A percentile compares a stretch with the other conserved stretches of the same genome.
Conservation (phyloP, 2,329 filamentous ascomycete species). For the Zelopaecilomyces penicillatus region DNA sequence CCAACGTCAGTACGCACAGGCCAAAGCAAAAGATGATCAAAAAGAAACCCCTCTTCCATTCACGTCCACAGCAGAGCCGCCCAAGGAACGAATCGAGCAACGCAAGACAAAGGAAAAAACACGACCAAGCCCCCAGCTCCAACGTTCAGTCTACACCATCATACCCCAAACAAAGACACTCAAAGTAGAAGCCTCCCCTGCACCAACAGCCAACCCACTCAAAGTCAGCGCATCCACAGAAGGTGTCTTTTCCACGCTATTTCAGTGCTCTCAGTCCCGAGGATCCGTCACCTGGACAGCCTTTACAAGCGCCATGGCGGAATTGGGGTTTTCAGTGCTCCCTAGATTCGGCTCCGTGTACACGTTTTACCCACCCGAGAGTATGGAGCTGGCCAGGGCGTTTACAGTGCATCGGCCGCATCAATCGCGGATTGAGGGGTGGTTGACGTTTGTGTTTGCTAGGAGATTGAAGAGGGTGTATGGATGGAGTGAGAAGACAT, state of each 20-base stretch:
- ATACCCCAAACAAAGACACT: not conserved
- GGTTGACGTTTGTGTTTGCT: constrained; percentile 18
- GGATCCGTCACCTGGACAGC: constrained; percentile 25
- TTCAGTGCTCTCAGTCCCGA: constrained; percentile 20
- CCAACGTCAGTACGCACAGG: constrained; percentile 17
- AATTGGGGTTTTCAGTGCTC: constrained; percentile 31
- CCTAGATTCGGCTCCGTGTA: constrained; percentile 34
- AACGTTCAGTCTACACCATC: constrained; percentile 27
- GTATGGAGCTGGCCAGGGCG: constrained; percentile 16
- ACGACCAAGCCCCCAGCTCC: constrained; percentile 18
- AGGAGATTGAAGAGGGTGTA: constrained; percentile 21
- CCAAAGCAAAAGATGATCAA: constrained; percentile 15
- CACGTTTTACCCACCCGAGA: constrained; percentile 27
- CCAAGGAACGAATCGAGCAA: constrained; percentile 21
- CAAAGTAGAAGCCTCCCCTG: not conserved
- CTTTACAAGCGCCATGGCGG: constrained; percentile 33
- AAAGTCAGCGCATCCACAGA: constrained; percentile 30
- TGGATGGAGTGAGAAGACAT: not conserved
- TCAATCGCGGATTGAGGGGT: constrained; percentile 26
- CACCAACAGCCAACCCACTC: constrained; percentile 13
- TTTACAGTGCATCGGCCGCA: constrained; percentile 31
- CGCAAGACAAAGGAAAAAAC: constrained; percentile 37
- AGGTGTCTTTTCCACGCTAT: constrained; percentile 29
- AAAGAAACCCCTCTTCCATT: constrained; percentile 6
- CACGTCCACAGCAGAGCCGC: constrained; percentile 8